These are phyloP conservation scores for Podaxis rugospora DNA, from an alignment of 768 basidiomycete species.

Conservation along the genomic window DNA sequence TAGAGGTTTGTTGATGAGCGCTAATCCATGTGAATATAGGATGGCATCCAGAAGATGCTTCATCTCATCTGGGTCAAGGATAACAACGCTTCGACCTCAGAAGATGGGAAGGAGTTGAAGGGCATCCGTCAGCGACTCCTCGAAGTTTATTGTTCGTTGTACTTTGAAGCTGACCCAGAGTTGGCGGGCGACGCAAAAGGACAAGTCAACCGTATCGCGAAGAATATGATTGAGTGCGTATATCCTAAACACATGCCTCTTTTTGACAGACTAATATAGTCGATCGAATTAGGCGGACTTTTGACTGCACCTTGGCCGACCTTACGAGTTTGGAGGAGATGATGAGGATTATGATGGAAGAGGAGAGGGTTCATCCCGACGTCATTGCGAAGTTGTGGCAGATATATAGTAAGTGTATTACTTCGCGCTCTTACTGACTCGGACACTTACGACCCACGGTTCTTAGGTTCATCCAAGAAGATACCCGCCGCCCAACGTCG, in stretches of 20 bases:
- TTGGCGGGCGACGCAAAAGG: slow-evolving; percentile 73
- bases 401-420: slow-evolving; percentile 74
- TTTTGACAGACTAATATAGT: background rate
- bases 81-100: slow-evolving; percentile 67
- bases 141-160: slow-evolving; percentile 83
- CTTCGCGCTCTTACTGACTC: background rate
- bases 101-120: slow-evolving; percentile 69
- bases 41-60: slow-evolving; percentile 92
- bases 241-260: background rate
- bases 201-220: slow-evolving; percentile 88
- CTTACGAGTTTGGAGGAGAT: slow-evolving; percentile 95
- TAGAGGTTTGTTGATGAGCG: background rate
- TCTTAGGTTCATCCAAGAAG: slow-evolving; percentile 63
- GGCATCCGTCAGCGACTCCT: slow-evolving; percentile 83
- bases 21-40: slow-evolving; percentile 33
- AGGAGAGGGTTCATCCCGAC: slow-evolving; percentile 76
- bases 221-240: slow-evolving; percentile 93
- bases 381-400: slow-evolving; percentile 93
- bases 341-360: slow-evolving; percentile 94
- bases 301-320: slow-evolving; percentile 89
- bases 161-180: slow-evolving; percentile 69
- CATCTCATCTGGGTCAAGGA: slow-evolving; percentile 98
- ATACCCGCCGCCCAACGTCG: slow-evolving; percentile 85
- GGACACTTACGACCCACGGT: background rate
- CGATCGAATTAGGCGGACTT: slow-evolving; percentile 57